These are phyloP conservation scores for Dicorynia guianensis DNA, from an alignment of 306 rosid species.

Conservation along the genomic window DNA sequence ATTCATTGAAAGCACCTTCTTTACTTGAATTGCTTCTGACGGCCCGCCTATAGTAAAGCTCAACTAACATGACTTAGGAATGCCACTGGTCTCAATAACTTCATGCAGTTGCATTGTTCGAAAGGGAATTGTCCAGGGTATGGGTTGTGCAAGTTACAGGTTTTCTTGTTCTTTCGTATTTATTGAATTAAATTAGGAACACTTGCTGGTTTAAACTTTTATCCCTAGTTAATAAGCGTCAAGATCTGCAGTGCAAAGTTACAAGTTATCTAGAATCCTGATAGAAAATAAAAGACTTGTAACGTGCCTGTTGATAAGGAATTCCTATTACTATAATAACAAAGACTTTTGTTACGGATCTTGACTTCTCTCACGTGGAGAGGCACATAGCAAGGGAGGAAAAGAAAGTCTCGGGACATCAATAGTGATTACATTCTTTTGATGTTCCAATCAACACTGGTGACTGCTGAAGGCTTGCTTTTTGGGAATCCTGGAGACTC, in stretches of 20 bases:
- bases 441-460: constrained; percentile 31
- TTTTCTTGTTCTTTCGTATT: too few relatives aligned
- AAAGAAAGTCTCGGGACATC: constrained; percentile 9
- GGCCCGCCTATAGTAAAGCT: not conserved
- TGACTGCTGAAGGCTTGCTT: not conserved
- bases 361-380: constrained; percentile 37
- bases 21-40: not conserved
- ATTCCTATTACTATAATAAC: not conserved
- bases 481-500: not conserved
- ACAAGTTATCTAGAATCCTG: constrained; percentile 15
- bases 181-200: constrained; percentile 21
- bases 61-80: not conserved
- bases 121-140: too few relatives aligned
- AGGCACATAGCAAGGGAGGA: constrained; percentile 33
- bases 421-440: constrained; percentile 25
- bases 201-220: constrained; percentile 16
- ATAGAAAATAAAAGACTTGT: constrained; percentile 1
- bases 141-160: not conserved
- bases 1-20: constrained; percentile 1
- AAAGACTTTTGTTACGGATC: not conserved
- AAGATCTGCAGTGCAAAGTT: constrained; percentile 9
- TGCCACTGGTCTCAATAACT: too few relatives aligned
- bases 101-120: not conserved
- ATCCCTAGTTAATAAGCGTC: constrained; percentile 8
- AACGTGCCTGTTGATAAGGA: not conserved